Base-by-base conservation (phyloP, 2,329 filamentous ascomycete genomes). In the Cercospora canescens region DNA sequence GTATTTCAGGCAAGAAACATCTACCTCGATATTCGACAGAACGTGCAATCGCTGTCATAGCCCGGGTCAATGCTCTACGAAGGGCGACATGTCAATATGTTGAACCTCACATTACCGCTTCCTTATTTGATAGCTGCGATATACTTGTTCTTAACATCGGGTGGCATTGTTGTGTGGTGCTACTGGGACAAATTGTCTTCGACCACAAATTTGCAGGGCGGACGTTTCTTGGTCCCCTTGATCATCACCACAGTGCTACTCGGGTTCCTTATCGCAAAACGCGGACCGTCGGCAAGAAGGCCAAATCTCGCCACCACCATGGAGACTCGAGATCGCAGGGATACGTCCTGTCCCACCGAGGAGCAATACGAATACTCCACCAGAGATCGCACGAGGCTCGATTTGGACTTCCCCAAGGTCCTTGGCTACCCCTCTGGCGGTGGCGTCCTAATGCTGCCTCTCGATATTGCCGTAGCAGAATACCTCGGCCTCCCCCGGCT, bases 401-500 rank as follows among this genome's bases (percentile, higher is more conserved):
- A 32, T 4, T 32, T 24, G 16, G 57, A 60, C 24, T 28, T n/a
- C 21, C 57, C 57, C 0, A 60, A 28, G 12, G 24, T 60, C 24
- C 37, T 60, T n/a, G 57, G 57, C 57, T 48, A 60, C 11, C 57
- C 57, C 2, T 60, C 37, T 14, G 7, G 8, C 37, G 57, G 57
- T 11, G 57, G 57, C 26, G 37, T 60, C 16, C 24, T 45, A 0
- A 48, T 60, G 35, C 57, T 60, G 4, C 57, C 57, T 28, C 16
- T 60, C 1, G 57, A 60, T 37, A 60, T 60, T 28, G 57, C 37
- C 24, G 11, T 60, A 16, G 57, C 57, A 60, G 37, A 60, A 24
- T 30, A 60, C 30, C 57, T 60, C 11, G 8, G 24, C 16, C 37
- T 60, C 34, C 26, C 35, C 30, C 57, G 57, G 2, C 57, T 60